A percentile compares a stretch with the other conserved stretches of the same genome.
phyloP scores from a whole-genome alignment of 768 basidiomycete genomes.

The Lyophyllum decastes region DNA sequence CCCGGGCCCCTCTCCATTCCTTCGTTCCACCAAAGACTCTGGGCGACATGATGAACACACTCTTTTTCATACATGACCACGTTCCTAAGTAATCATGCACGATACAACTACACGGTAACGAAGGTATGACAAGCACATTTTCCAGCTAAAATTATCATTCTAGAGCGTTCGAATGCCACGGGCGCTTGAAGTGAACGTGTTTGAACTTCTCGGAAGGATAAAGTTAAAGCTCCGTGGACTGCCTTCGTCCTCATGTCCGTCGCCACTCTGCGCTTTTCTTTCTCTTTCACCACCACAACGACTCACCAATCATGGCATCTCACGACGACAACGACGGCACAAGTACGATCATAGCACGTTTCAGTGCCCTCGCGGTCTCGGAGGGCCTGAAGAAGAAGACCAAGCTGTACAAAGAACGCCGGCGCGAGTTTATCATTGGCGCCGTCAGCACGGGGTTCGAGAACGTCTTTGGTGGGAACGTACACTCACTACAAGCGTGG shows the following conservation, averaged over 20 bases:
- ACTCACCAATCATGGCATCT: background rate
- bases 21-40: too few species aligned
- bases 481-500: slow-evolving; percentile 14
- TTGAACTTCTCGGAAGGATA: background rate
- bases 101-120: too few species aligned
- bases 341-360: slow-evolving; percentile 10
- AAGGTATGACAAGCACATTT: too few species aligned
- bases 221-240: background rate
- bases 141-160: too few species aligned
- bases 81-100: too few species aligned
- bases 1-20: too few species aligned
- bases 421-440: slow-evolving; percentile 8
- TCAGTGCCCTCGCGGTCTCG: slow-evolving; percentile 11
- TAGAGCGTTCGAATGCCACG: too few species aligned
- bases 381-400: slow-evolving; percentile 14
- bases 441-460: slow-evolving; percentile 10
- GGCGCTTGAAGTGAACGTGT: too few species aligned
- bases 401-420: slow-evolving; percentile 13
- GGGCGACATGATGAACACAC: too few species aligned
- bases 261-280: background rate
- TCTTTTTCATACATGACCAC: too few species aligned
- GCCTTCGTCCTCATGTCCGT: background rate
- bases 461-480: slow-evolving; percentile 11
- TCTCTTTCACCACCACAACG: too few species aligned
- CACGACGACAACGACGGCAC: background rate